These are phyloP conservation scores for Buddleja alternifolia DNA, from an alignment of 257 asterid species.

Conservation along the genomic window DNA sequence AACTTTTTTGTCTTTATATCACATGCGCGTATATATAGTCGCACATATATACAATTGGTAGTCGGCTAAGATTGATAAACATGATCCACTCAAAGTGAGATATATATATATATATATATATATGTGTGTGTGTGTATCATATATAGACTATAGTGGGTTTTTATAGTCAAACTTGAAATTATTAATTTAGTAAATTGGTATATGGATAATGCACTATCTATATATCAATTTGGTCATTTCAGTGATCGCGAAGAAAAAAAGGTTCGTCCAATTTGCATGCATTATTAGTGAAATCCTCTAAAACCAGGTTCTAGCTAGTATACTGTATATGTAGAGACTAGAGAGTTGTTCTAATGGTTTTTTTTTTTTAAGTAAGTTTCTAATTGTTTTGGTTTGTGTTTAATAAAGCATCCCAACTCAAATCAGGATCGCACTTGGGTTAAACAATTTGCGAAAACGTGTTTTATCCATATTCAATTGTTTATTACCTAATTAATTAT, in stretches of 20 bases:
- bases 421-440: slow-evolving; percentile 22
- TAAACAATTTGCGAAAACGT: slow-evolving; percentile 25
- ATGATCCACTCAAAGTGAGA: slow-evolving; percentile 4
- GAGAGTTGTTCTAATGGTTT: neutral
- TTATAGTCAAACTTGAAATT: neutral
- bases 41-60: neutral
- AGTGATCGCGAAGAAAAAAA: neutral
- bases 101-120: too few relatives aligned
- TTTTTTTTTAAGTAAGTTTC: too few relatives aligned
- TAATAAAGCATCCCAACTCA: neutral
- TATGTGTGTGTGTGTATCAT: too few relatives aligned
- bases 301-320: slow-evolving; percentile 4
- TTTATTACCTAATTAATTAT: neutral
- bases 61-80: neutral
- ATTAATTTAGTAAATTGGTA: too few relatives aligned
- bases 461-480: neutral
- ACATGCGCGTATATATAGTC: too few relatives aligned
- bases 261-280: neutral
- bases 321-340: too few relatives aligned
- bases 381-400: neutral
- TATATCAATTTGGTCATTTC: neutral
- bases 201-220: neutral
- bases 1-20: too few relatives aligned
- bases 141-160: slow-evolving; percentile 22
- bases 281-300: neutral